A percentile compares a stretch with the other conserved stretches of the same genome.
phyloP scores from a whole-genome alignment of 352 stramenopile species.

The Peronospora destructor region DNA sequence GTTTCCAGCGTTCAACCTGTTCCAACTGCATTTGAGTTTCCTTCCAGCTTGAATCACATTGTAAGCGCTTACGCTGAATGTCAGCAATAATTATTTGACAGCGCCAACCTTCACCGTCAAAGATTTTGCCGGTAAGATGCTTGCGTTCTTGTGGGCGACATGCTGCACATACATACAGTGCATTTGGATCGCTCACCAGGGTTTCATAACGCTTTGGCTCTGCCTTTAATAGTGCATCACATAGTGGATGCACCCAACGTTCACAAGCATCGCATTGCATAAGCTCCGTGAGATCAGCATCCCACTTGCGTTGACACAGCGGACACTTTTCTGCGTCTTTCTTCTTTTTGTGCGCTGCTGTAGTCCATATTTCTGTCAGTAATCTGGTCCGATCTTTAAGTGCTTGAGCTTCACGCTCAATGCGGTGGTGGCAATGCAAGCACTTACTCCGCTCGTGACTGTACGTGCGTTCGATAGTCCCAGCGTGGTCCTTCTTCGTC shows the following conservation, averaged over 20 bases:
- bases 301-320: conserved; percentile 65
- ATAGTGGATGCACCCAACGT: conserved; percentile 75
- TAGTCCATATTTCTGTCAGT: conserved; percentile 54
- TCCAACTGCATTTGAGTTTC: conserved; percentile 50
- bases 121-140: conserved; percentile 30
- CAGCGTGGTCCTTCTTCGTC: conserved; percentile 23
- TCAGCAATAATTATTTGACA: conserved; percentile 64
- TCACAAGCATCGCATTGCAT: conserved; percentile 87
- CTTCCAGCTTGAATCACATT: conserved; percentile 62
- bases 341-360: conserved; percentile 39
- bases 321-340: conserved; percentile 72
- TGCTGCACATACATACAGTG: conserved; percentile 62
- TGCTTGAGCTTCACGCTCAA: conserved; percentile 42
- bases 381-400: conserved; percentile 45
- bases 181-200: conserved; percentile 57
- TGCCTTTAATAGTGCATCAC: conserved; percentile 51
- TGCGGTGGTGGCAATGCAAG: conserved; percentile 48
- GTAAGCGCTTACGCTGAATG: conserved; percentile 59
- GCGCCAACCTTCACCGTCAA: conserved; percentile 43
- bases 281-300: conserved; percentile 63
- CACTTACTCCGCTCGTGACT: conserved; percentile 57
- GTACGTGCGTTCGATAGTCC: conserved; percentile 38
- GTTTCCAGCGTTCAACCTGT: conserved; percentile 58
- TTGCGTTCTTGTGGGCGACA: conserved; percentile 58
- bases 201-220: conserved; percentile 57